Evolutionary conservation across 75 land plant genomes (phyloP), one percentile per base, ranked within the genome.

Genomic region (Pinus albicaulis): DNA sequence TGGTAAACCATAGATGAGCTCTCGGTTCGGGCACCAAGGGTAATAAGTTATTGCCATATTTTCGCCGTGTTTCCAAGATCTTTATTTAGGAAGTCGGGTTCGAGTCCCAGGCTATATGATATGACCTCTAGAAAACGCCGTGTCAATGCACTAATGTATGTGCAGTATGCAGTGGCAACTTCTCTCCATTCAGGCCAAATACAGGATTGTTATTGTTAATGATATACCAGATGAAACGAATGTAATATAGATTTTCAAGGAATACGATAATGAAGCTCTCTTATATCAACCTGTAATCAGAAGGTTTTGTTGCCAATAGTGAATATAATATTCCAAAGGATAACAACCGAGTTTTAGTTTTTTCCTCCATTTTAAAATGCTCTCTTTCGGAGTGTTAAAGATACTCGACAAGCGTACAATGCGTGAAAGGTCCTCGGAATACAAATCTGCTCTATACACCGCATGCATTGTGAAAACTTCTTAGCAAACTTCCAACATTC

Each of bases 291-390:
- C 87, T 92, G 87, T 90, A 94, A 15, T 87, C 72, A 31, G 91
- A 78, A 23, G 95, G 95, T 55, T 75, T 60, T 57, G 82, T 76
- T 17, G 99, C 99, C 99, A 96, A 16, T 77, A 77, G 16, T 80
- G 80, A 2, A 83, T 85, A 26, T 87, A 86, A 53, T 93, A 76
- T 14, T 85, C 75, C 11, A 94, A 77, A 20, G 99, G 99, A 66
- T 90, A 80, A 48, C 98, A 86, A 76, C 92, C 98, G 82, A 88
- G 98, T 19, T 93, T 82, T 25, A 94, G 79, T 77, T 87, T 94
- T 55, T 96, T 93, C 55, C 99, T 83, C 99, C 99, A 96, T 59
- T 94, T 96, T 57, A 86, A 81, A 44, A 96, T 82, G 20, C 83
- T 81, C 78, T 96, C 93, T 59, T 94, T 96, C 38, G 64, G 77